These are phyloP conservation scores for Penicillium tannophilum DNA, from an alignment of 495 filamentous ascomycete species.

Conservation along the genomic window DNA sequence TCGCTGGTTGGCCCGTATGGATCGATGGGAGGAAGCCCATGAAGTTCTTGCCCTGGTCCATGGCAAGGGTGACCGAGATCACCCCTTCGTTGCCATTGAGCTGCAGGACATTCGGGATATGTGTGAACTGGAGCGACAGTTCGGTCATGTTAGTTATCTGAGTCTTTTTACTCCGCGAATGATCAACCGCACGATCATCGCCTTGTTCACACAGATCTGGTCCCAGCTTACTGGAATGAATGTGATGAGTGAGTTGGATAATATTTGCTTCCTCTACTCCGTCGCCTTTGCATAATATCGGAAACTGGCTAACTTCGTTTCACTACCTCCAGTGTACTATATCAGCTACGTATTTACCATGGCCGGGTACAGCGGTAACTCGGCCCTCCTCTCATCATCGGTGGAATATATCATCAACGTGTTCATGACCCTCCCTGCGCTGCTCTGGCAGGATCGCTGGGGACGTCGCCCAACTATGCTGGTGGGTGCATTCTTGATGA, in stretches of 20 bases:
- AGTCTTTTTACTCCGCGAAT: constrained; percentile 65
- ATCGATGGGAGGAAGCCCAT: constrained; percentile 71
- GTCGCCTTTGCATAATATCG: background rate
- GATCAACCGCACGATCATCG: constrained; percentile 67
- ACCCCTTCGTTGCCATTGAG: constrained; percentile 60
- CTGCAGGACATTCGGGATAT: constrained; percentile 63
- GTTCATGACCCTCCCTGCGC: constrained; percentile 46
- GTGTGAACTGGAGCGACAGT: constrained; percentile 60
- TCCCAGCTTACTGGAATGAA: constrained; percentile 76
- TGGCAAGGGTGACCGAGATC: constrained; percentile 62
- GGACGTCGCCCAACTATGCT: constrained; percentile 59
- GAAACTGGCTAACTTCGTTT: background rate
- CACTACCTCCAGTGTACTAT: constrained; percentile 31
- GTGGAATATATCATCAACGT: constrained; percentile 63
- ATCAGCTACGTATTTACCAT: constrained; percentile 63
- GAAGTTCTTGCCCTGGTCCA: constrained; percentile 67
- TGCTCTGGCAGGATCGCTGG: constrained; percentile 56
- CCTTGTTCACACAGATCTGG: constrained; percentile 75
- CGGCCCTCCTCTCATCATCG: constrained; percentile 56
- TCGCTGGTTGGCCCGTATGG: constrained; percentile 73
- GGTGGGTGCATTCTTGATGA: constrained; percentile 62
- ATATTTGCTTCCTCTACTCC: background rate
- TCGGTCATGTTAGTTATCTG: constrained; percentile 58
- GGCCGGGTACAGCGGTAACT: constrained; percentile 55
- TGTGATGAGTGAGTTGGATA: constrained; percentile 55